Base-by-base conservation (phyloP, 2,329 filamentous ascomycete species). In the Oidium heveae region DNA sequence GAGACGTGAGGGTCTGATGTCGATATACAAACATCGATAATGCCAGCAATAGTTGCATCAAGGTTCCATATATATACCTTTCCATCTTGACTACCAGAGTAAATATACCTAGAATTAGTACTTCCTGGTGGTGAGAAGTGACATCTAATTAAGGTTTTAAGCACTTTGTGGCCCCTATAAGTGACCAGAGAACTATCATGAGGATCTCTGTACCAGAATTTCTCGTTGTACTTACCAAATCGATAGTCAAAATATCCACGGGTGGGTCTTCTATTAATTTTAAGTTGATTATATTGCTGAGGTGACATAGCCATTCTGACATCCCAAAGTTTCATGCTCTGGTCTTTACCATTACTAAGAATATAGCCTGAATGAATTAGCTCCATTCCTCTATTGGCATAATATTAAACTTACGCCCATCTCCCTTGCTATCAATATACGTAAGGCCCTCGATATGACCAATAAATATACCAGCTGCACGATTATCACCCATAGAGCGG, bases 241-340 rank as follows among this genome's bases (percentile, higher is more conserved):
- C 85, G 78, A 66, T 89, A 91, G 66, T 91, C 85, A 63, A 85
- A 89, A 57, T 74, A 72, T 47, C 74, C 77, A 18, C 62, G 59
- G 24, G 65, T 65, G 22, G 74, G 77, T 61, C 76, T 72, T 43
- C 71, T 67, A n/a, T 71, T 68, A 4, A 75, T 72, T 57, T 79
- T 71, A 54, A 79, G 69, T 34, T 71, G 67, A 49, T 73, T 71
- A 56, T 78, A 84, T 54, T 73, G 70, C 36, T 80, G 74, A 0
- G 82, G 82, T 5, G 79, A 79, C 72, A 91, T 84, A 74, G 87
- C 89, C 73, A 85, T 93, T 53, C 89, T 75, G 55, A 95, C 66
- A 66, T 98, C 91, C 91, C 91, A 98, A 0, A 98, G 74, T 68
- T 96, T 96, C 78, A 94, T 94, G 44, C 82, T 89, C 67, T 96